A percentile compares a stretch with the other conserved stretches of the same genome.
phyloP scores from a whole-genome alignment of 2,329 filamentous ascomycete species.

The Epicoccum sorghinum region DNA sequence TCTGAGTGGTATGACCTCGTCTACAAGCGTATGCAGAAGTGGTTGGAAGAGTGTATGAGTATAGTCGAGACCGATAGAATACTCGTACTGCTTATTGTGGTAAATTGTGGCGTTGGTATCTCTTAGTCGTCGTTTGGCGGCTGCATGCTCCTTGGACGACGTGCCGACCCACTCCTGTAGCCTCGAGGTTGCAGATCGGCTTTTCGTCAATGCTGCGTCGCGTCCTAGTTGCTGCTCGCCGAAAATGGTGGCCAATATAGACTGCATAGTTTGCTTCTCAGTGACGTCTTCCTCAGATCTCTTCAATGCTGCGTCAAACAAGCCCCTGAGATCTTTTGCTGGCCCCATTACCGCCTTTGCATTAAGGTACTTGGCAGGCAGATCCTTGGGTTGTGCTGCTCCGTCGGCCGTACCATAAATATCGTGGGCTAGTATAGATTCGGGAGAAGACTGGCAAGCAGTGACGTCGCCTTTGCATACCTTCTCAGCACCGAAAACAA shows the following conservation, averaged over 20 bases:
- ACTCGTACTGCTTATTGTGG: constrained; percentile 53
- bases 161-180: constrained; percentile 48
- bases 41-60: constrained; percentile 56
- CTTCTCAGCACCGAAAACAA: constrained; percentile 64
- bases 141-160: constrained; percentile 33
- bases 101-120: constrained; percentile 34
- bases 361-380: constrained; percentile 53
- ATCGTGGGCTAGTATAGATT: constrained; percentile 57
- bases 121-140: constrained; percentile 15
- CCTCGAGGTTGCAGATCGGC: constrained; percentile 23
- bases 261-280: constrained; percentile 47
- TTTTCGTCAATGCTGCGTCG: constrained; percentile 45
- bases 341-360: constrained; percentile 59
- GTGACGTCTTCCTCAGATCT: constrained; percentile 44
- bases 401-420: constrained; percentile 56
- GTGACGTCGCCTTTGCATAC: constrained; percentile 57
- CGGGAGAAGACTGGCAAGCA: constrained; percentile 60
- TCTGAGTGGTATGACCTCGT: constrained; percentile 35
- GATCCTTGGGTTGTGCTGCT: constrained; percentile 26
- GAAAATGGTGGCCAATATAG: constrained; percentile 58
- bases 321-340: constrained; percentile 54
- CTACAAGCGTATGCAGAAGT: constrained; percentile 29
- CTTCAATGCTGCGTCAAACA: constrained; percentile 53
- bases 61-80: constrained; percentile 60
- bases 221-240: constrained; percentile 61